Evolutionary conservation across 352 stramenopile genomes (phyloP).

Genomic region (Globisporangium camurandrum): DNA sequence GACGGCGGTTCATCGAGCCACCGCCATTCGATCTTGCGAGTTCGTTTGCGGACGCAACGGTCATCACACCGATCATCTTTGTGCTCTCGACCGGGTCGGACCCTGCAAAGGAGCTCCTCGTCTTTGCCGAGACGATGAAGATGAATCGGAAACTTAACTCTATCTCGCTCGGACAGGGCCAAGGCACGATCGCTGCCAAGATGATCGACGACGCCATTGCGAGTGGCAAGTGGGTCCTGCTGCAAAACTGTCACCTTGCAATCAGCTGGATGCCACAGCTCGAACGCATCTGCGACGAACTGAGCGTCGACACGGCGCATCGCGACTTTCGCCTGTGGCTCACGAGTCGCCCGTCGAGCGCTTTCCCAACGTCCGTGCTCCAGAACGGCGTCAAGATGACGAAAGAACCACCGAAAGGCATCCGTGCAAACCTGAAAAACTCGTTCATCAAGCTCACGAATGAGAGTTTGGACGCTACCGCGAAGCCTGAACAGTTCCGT

Average conservation of each 20-base stretch:
- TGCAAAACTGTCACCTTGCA: conserved; percentile 90
- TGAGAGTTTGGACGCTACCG: conserved; percentile 24
- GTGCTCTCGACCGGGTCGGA: conserved; percentile 87
- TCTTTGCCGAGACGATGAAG: conserved; percentile 81
- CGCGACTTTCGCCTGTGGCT: conserved; percentile 93
- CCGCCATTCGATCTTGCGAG: conserved; percentile 77
- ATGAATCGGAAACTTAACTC: conserved; percentile 81
- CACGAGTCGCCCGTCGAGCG: conserved; percentile 63
- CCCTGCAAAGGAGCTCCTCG: conserved; percentile 82
- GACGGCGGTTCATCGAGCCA: conserved; percentile 75
- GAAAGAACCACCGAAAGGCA: conserved; percentile 88
- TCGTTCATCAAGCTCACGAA: conserved; percentile 90
- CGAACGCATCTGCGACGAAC: conserved; percentile 88
- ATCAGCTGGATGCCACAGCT: conserved; percentile 91
- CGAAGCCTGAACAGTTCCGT: conserved; percentile 22
- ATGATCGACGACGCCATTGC: conserved; percentile 85
- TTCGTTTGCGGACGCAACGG: conserved; percentile 79
- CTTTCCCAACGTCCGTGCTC: conserved; percentile 83
- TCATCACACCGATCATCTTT: conserved; percentile 87
- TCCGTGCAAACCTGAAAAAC: conserved; percentile 84
- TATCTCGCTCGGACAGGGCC: conserved; percentile 87
- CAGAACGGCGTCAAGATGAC: conserved; percentile 94
- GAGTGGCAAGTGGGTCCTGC: conserved; percentile 87
- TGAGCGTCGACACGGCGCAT: conserved; percentile 76
- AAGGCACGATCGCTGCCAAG: conserved; percentile 78